phyloP scores from a whole-genome alignment of 1,284 basidiomycete genomes.

The Termitomyces sp. region DNA sequence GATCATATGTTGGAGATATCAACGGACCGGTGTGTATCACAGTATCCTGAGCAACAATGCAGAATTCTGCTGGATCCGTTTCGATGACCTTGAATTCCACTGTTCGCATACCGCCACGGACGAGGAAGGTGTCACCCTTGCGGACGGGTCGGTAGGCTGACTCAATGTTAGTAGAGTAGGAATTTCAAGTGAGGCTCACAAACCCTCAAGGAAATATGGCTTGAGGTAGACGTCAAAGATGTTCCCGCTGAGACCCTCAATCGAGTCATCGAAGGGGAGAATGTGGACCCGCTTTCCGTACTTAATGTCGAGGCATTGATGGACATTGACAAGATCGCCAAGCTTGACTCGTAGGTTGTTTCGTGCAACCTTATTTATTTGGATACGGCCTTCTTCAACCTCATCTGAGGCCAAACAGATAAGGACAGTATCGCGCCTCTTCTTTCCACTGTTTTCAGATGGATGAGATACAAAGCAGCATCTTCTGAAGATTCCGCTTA shows the following conservation, averaged over 20 bases:
- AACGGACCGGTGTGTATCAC: constrained; percentile 84
- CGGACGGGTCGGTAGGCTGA: constrained; percentile 89
- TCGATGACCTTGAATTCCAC: constrained; percentile 99
- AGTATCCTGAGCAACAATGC: constrained; percentile 96
- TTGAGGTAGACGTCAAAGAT: constrained; percentile 98
- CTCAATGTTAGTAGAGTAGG: constrained; percentile 4
- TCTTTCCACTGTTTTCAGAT: constrained; percentile 69
- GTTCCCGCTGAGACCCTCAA: constrained; percentile 97
- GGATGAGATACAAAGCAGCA: constrained; percentile 1
- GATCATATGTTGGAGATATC: neutral
- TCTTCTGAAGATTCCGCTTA: constrained; percentile 30
- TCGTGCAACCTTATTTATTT: constrained; percentile 98
- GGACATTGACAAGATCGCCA: constrained; percentile 92
- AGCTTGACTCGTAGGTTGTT: constrained; percentile 98
- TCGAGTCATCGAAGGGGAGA: constrained; percentile 96
- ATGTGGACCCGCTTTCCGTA: constrained; percentile 98
- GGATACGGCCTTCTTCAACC: constrained; percentile 96
- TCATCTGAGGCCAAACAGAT: constrained; percentile 95
- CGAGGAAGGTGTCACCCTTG: constrained; percentile 98
- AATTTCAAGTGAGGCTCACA: constrained; percentile 10
- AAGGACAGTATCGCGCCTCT: constrained; percentile 91
- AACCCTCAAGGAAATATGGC: constrained; percentile 98
- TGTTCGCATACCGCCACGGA: constrained; percentile 94
- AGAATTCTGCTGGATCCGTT: constrained; percentile 92
- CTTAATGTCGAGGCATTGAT: constrained; percentile 97